Base-by-base conservation (phyloP, 2,329 filamentous ascomycete species). In the Apiospora malaysiana region DNA sequence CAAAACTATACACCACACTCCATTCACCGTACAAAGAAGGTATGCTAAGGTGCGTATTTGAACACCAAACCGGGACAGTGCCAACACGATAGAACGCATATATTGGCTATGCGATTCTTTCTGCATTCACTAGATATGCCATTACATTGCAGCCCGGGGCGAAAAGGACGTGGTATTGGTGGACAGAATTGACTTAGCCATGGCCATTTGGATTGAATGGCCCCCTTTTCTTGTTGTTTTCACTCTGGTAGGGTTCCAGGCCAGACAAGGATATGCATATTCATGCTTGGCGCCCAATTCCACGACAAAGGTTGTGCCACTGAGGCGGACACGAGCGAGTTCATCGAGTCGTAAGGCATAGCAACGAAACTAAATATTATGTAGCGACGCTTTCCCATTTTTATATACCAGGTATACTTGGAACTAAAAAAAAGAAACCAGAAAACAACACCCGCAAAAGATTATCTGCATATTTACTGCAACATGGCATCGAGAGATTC, bases 401-500 rank as follows among this genome's bases (percentile, higher is more conserved):
- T 32, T n/a, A 7, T 63, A 40, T 63, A 32, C 56, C 56, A n/a
- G n/a, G 56, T 9, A 18, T 23, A n/a, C 65, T 25, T 45, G n/a
- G n/a, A n/a, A n/a, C n/a, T n/a, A n/a, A n/a, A n/a, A n/a, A 14
- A 67, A 32, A 40, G 18, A 18, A 25, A 67, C 40, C 45, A 21
- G 18, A 46, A 25, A 46, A 12, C 45, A 67, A 45, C 40, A 43
- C 25, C 21, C 45, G 25, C 4, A 18, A 27, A 4, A 12, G 14
- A 45, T 67, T 18, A 45, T 66, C 37, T 32, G 6, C 32, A 32
- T 32, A 10, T 67, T 78, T 90, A 97, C 83, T 93, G 93, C 84
- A 98, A 86, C 95, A 98, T 98, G 68, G 91, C 90, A 82, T 97
- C 94, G 79, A 98, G 83, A 77, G 92, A 94, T 86, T 98, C 95